Percentiles rank a stretch among this genome's conserved stretches.
Evolutionary conservation across 2,329 filamentous ascomycete genomes (phyloP).

Genomic region (Periconia digitata): DNA sequence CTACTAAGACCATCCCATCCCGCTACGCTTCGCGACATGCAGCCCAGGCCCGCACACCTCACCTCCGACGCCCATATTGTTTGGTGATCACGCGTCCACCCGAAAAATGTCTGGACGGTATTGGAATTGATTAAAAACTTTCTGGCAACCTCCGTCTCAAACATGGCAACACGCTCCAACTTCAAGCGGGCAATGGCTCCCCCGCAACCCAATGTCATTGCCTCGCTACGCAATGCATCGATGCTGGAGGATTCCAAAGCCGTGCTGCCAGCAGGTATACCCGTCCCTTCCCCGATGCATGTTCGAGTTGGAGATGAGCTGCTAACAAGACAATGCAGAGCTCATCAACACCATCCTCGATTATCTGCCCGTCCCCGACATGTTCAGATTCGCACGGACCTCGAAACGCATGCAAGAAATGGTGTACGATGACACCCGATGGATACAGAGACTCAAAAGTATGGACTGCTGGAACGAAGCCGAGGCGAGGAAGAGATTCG

Average conservation of each 20-base stretch:
- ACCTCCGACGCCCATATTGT: constrained; percentile 2
- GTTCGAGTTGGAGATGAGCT: not conserved
- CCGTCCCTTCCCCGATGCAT: not conserved
- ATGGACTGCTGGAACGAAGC: constrained; percentile 93
- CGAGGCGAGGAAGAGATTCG: constrained; percentile 79
- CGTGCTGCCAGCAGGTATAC: constrained; percentile 75
- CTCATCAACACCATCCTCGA: constrained; percentile 87
- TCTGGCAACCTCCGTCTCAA: constrained; percentile 1
- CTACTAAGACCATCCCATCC: not conserved
- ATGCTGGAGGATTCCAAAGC: constrained; percentile 78
- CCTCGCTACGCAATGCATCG: constrained; percentile 75
- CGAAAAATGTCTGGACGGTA: constrained; percentile 10
- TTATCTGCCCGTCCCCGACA: constrained; percentile 81
- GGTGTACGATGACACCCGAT: constrained; percentile 97
- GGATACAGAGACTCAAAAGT: constrained; percentile 80
- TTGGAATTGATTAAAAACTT: not conserved
- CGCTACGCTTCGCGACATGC: not conserved
- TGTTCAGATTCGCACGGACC: constrained; percentile 80
- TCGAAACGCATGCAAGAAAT: constrained; percentile 91
- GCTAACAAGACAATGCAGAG: constrained; percentile 56
- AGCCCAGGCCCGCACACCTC: not conserved
- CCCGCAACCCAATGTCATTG: constrained; percentile 58
- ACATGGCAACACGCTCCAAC: constrained; percentile 50
- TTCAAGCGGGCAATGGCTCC: constrained; percentile 48
- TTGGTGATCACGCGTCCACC: not conserved